Evolutionary conservation across 139 green algal genomes (phyloP), one percentile per base, ranked within the genome.

Genomic region (Chlorella sp.): DNA sequence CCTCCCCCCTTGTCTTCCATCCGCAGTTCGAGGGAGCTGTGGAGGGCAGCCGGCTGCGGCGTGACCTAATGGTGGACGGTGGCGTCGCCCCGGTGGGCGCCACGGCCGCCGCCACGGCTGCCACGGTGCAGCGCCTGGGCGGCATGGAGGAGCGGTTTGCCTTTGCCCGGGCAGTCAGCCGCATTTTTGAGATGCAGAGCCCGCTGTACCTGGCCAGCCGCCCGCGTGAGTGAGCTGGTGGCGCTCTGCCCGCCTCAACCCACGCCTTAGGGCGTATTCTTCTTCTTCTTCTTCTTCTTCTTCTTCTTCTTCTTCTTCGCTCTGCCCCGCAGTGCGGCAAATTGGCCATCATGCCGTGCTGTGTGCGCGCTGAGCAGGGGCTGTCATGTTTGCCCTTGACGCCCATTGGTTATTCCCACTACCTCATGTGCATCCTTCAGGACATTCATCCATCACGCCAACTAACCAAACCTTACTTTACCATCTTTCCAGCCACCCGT

Each of bases 121-220:
- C 88, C 3, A 85, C 92, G 2, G 76, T 91, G 24, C 90, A 80
- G 11, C 40, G 86, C 64, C 87, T 98, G 53, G 95, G 95, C 0
- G 96, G 96, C 3, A 68, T 89, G 66, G 95, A 98, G 88, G 96
- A 98, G 93, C 90, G 92, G 22, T 98, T 98, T 90, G 96, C 97
- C 0, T 98, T 98, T 90, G 83, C 42, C 19, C 91, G 96, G 24
- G 96, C 96, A 0, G 94, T 97, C 48, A 97, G 92, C 5, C 91
- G 95, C 53, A 90, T 98, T 73, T 91, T 95, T 66, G 96, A 98
- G 89, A 97, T 86, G 82, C 82, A 86, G 82, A 77, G 19, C 3
- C 30, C 28, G 57, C 57, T 76, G 34, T 86, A 86, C 82, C 34
- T 86, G n/a, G 82, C 57, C 3, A 75, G 48, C 7, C 82, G 82